Evolutionary conservation across 306 rosid genomes (phyloP).

Genomic region (Malus orientalis): DNA sequence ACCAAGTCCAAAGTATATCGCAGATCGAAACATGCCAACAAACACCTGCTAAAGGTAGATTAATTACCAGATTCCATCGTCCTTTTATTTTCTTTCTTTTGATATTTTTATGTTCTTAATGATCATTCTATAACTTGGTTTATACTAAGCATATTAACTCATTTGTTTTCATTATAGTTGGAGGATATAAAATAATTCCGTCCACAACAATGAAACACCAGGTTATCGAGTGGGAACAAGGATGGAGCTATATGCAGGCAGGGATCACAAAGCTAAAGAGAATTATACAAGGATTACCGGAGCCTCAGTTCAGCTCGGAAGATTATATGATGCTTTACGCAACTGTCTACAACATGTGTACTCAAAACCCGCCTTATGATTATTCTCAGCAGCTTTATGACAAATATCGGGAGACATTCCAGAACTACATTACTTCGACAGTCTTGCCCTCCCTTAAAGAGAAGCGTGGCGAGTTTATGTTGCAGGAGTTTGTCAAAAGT

Average conservation of each 20-base stretch:
- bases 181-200: neutral
- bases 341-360: constrained; percentile 40
- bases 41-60: neutral
- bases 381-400: constrained; percentile 33
- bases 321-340: constrained; percentile 1
- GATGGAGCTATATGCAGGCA: neutral
- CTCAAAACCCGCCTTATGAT: constrained; percentile 23
- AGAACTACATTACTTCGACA: constrained; percentile 21
- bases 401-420: constrained; percentile 17
- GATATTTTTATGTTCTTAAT: neutral
- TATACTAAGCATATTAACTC: neutral
- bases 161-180: neutral
- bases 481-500: constrained; percentile 57
- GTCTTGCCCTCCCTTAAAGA: constrained; percentile 48
- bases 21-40: neutral
- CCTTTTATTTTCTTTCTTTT: neutral
- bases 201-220: neutral
- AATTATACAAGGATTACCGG: neutral
- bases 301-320: neutral
- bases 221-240: neutral
- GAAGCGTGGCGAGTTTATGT: constrained; percentile 55
- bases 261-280: constrained; percentile 24
- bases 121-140: too few relatives aligned
- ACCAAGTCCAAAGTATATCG: neutral
- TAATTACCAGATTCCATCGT: neutral